Conservation (phyloP, 176 grass and related monocot species). For the Chloris gayana region DNA sequence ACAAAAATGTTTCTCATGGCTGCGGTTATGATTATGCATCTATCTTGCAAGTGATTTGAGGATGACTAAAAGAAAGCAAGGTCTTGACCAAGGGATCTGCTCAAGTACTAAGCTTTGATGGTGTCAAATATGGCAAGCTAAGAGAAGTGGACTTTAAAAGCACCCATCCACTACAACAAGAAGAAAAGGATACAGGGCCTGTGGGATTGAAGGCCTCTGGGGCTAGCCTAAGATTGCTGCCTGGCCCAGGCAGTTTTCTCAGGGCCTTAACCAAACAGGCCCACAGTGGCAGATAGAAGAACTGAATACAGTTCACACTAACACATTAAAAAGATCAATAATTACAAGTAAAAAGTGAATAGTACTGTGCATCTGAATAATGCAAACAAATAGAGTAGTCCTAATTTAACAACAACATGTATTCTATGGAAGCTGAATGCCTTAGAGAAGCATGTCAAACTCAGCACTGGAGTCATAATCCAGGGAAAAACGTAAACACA, state of each 20-base stretch:
- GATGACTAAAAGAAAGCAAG: not conserved
- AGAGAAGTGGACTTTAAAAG: not conserved
- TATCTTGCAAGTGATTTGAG: not conserved
- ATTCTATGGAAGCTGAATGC: not conserved
- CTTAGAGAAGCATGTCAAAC: not conserved
- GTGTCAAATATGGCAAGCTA: not conserved
- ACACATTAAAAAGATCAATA: not conserved
- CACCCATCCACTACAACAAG: not conserved
- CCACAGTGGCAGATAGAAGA: not conserved
- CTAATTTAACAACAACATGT: slow-evolving; percentile 1
- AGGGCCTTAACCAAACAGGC: too few relatives aligned
- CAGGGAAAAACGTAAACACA: not conserved
- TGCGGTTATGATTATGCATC: not conserved
- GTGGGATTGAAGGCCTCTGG: too few relatives aligned
- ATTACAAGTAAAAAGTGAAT: not conserved
- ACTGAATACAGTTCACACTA: not conserved
- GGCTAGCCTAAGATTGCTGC: too few relatives aligned
- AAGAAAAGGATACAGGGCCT: not conserved
- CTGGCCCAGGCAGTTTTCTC: too few relatives aligned
- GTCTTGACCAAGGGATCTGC: not conserved
- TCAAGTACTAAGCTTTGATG: not conserved
- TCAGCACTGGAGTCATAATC: not conserved
- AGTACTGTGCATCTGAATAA: not conserved
- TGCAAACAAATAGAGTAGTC: not conserved
- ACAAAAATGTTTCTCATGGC: not conserved